A percentile compares a stretch with the other conserved stretches of the same genome.
phyloP scores from a whole-genome alignment of 2,329 filamentous ascomycete genomes.

The Pseudogymnoascus sp. region DNA sequence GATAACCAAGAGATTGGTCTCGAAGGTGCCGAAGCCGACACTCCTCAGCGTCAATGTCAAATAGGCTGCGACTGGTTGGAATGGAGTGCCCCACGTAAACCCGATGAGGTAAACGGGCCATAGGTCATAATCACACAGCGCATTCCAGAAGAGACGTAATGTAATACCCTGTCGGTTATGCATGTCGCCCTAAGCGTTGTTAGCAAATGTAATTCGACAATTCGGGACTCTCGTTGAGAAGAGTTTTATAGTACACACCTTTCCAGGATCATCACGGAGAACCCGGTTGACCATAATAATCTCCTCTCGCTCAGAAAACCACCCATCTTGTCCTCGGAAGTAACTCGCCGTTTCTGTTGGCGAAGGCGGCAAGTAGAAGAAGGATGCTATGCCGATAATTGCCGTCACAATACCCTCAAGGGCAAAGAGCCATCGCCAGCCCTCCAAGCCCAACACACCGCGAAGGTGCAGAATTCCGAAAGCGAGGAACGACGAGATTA shows the following conservation, averaged over 20 bases:
- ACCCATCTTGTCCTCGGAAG: conserved; percentile 51
- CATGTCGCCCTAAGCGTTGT: conserved; percentile 47
- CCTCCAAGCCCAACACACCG: conserved; percentile 43
- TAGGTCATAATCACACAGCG: conserved; percentile 44
- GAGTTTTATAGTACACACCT: conserved; percentile 26
- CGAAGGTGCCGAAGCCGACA: conserved; percentile 19
- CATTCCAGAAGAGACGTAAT: conserved; percentile 40
- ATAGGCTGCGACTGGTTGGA: conserved; percentile 15
- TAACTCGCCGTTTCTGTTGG: conserved; percentile 54
- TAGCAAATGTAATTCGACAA: conserved; percentile 42
- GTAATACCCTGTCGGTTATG: conserved; percentile 53
- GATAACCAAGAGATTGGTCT: conserved; percentile 20
- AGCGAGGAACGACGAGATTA: conserved; percentile 48
- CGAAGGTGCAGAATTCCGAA: conserved; percentile 49
- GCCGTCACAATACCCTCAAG: conserved; percentile 40
- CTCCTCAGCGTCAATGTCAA: conserved; percentile 15
- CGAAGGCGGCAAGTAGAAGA: conserved; percentile 50
- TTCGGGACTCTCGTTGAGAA: conserved; percentile 38
- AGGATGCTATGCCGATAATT: conserved; percentile 43
- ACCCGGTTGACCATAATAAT: conserved; percentile 60
- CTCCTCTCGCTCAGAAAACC: conserved; percentile 57
- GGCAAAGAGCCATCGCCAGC: conserved; percentile 52
- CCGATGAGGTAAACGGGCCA: conserved; percentile 38
- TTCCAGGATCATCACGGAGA: conserved; percentile 44
- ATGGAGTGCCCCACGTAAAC: conserved; percentile 10